Evolutionary conservation across 495 filamentous ascomycete genomes (phyloP).

Genomic region (Chaetomium cochliodes): DNA sequence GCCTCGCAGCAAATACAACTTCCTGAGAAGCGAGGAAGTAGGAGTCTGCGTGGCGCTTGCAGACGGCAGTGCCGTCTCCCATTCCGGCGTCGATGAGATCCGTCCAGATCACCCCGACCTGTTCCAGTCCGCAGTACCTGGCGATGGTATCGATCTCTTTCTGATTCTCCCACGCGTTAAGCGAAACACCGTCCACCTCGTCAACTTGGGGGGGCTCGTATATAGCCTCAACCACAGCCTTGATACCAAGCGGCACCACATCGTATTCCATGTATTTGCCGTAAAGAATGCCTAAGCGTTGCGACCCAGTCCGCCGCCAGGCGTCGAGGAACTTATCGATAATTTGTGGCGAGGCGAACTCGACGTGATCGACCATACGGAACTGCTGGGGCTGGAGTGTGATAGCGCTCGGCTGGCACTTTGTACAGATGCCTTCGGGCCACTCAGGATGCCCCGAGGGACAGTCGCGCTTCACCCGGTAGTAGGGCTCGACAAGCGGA

Average conservation of each 20-base stretch:
- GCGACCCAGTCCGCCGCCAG: conserved; percentile 76
- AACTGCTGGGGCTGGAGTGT: conserved; percentile 90
- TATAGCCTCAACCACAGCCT: conserved; percentile 95
- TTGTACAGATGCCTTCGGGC: conserved; percentile 98
- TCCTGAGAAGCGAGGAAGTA: conserved; percentile 93
- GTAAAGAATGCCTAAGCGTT: conserved; percentile 88
- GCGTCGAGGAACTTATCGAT: conserved; percentile 87
- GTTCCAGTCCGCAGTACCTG: conserved; percentile 78
- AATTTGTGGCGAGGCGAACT: conserved; percentile 78
- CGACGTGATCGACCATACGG: conserved; percentile 98
- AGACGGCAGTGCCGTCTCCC: conserved; percentile 79
- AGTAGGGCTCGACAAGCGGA: conserved; percentile 90
- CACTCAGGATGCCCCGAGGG: conserved; percentile 89
- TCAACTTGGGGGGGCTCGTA: conserved; percentile 92
- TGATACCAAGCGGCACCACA: conserved; percentile 89
- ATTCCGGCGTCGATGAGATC: conserved; percentile 82
- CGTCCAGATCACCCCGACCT: conserved; percentile 93
- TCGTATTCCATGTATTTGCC: conserved; percentile 88
- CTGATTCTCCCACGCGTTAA: conserved; percentile 87
- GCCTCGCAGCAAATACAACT: conserved; percentile 80
- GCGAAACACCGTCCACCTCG: conserved; percentile 86
- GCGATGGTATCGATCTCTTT: conserved; percentile 79
- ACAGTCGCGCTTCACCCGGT: conserved; percentile 82
- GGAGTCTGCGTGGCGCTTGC: conserved; percentile 94
- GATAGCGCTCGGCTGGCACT: conserved; percentile 97